Percentiles rank a stretch among this genome's conserved stretches.
Conservation (phyloP, 257 asterid species). For the Solanum pimpinellifolium region DNA sequence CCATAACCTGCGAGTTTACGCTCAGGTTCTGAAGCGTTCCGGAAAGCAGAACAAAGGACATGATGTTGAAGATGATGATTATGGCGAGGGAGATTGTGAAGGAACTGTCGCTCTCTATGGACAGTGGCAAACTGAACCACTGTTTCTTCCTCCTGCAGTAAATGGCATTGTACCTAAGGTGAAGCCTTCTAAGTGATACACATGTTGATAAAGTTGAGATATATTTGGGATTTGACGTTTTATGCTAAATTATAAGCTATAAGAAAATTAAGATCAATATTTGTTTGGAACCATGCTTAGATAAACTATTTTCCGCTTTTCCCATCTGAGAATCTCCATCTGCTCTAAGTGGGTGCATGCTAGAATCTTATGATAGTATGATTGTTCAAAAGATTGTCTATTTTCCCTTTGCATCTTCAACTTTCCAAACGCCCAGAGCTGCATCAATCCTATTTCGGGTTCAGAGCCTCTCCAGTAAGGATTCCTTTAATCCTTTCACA, state of each 20-base stretch:
- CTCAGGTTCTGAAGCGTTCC: constrained; percentile 56
- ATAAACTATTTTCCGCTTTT: background rate
- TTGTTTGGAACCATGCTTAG: background rate
- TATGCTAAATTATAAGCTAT: background rate
- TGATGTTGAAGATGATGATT: constrained; percentile 35
- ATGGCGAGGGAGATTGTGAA: constrained; percentile 26
- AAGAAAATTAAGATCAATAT: background rate
- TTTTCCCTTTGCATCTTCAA: background rate
- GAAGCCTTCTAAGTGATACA: background rate
- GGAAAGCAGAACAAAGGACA: constrained; percentile 38
- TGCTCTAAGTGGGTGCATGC: background rate
- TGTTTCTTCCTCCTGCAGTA: constrained; percentile 72
- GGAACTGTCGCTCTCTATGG: constrained; percentile 54
- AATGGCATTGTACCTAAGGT: constrained; percentile 96
- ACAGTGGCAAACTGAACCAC: constrained; percentile 88
- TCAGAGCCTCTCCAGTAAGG: background rate
- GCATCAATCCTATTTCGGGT: background rate
- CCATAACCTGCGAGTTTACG: background rate
- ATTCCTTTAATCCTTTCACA: background rate
- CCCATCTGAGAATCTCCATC: background rate
- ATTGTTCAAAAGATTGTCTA: background rate
- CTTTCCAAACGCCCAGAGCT: background rate
- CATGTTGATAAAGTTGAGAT: background rate
- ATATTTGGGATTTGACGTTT: background rate
- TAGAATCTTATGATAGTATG: background rate